phyloP scores from a whole-genome alignment of 2,329 filamentous ascomycete genomes.

The Beauveria scarabaeidicola region DNA sequence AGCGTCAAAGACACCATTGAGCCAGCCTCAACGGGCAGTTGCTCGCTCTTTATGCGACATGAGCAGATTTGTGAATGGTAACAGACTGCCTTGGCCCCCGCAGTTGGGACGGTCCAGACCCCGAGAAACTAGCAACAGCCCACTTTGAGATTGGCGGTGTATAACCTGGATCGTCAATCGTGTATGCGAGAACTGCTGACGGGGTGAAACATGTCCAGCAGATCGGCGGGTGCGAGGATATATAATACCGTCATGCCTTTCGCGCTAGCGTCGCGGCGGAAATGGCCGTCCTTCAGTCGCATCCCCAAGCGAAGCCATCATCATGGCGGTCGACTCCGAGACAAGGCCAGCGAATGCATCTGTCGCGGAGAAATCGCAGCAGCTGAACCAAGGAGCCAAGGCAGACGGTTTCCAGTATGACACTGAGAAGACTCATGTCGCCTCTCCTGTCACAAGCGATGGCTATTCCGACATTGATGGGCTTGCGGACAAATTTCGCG shows the following conservation, averaged over 20 bases:
- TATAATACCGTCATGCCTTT: neutral
- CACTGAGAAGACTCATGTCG: neutral
- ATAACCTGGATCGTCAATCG: neutral
- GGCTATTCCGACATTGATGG: neutral
- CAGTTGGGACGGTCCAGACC: conserved; percentile 5
- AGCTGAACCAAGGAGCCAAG: neutral
- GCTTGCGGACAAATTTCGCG: conserved; percentile 5
- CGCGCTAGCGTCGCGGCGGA: conserved; percentile 1
- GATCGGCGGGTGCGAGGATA: neutral
- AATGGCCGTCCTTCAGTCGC: neutral
- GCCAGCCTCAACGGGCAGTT: neutral
- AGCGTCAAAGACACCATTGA: neutral
- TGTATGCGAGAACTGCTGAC: neutral
- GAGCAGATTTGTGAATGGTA: neutral
- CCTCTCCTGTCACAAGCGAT: neutral
- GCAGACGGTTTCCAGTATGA: neutral
- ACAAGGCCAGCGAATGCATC: neutral
- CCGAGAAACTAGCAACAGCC: conserved; percentile 4
- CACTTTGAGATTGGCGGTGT: conserved; percentile 10
- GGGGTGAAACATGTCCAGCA: neutral
- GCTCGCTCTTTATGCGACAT: neutral
- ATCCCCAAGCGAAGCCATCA: neutral
- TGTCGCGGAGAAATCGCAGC: neutral
- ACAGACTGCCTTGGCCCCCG: conserved; percentile 2
- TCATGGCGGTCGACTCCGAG: conserved; percentile 7